These are phyloP conservation scores for Stachybotrys echinatus DNA, from an alignment of 2,329 filamentous ascomycete species.

Conservation along the genomic window DNA sequence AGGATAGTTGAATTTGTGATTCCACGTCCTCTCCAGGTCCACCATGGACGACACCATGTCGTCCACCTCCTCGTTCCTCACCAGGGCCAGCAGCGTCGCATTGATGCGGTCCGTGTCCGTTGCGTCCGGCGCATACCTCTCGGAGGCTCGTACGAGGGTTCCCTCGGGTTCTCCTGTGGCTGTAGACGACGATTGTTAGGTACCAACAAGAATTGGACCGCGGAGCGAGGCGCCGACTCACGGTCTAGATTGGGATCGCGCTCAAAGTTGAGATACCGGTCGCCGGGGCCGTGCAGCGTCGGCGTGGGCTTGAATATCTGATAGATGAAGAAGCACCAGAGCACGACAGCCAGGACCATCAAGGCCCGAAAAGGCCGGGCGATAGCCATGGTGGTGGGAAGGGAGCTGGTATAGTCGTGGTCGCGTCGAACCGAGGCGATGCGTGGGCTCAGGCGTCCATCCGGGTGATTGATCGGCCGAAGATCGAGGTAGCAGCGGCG, in stretches of 20 bases:
- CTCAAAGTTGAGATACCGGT: conserved; percentile 53
- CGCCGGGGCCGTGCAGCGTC: conserved; percentile 33
- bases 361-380: conserved; percentile 80
- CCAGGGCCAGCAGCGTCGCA: conserved; percentile 85
- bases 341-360: conserved; percentile 61
- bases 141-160: conserved; percentile 63
- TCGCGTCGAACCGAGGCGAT: not conserved
- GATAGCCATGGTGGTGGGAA: conserved; percentile 62
- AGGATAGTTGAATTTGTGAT: conserved; percentile 98
- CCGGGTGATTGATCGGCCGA: not conserved
- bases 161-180: conserved; percentile 81
- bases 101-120: conserved; percentile 79
- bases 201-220: not conserved
- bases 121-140: conserved; percentile 74
- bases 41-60: conserved; percentile 84
- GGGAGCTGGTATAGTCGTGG: conserved; percentile 4
- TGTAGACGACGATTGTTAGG: conserved; percentile 30
- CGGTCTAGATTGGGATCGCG: conserved; percentile 84
- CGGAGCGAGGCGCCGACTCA: conserved; percentile 40
- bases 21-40: conserved; percentile 93
- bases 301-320: conserved; percentile 61
- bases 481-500: not conserved
- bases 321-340: conserved; percentile 76
- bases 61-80: conserved; percentile 83
- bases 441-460: too few species aligned